These are phyloP conservation scores for Nidularia sp. DNA, from an alignment of 768 basidiomycete genomes.

Conservation along the genomic window DNA sequence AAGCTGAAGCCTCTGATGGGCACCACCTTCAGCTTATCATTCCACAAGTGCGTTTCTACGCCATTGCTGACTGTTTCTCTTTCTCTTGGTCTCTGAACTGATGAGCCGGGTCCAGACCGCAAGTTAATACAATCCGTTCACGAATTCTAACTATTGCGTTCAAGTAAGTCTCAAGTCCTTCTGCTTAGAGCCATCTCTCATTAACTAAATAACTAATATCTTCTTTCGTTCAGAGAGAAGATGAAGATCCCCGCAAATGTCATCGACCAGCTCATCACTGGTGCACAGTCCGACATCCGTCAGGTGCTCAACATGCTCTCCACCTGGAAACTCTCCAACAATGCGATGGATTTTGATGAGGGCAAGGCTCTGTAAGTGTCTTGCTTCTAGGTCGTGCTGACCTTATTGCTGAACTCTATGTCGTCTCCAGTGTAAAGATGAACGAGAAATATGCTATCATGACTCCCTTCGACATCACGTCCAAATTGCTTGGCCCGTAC, in stretches of 20 bases:
- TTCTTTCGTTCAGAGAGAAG: constrained; percentile 61
- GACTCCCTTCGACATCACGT: constrained; percentile 91
- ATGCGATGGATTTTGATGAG: constrained; percentile 86
- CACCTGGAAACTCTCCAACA: constrained; percentile 87
- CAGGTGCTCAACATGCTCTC: constrained; percentile 98
- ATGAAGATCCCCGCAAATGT: constrained; percentile 91
- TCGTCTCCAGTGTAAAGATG: constrained; percentile 59
- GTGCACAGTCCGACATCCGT: constrained; percentile 93
- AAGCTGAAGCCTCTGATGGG: constrained; percentile 84
- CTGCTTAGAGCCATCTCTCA: not conserved
- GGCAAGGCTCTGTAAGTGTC: constrained; percentile 79
- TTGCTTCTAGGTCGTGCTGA: not conserved
- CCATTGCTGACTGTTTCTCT: not conserved
- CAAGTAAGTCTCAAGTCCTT: constrained; percentile 50
- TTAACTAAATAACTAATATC: not conserved
- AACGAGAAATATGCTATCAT: constrained; percentile 92
- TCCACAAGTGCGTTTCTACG: constrained; percentile 57
- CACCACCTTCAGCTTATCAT: constrained; percentile 73
- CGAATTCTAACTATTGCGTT: constrained; percentile 83
- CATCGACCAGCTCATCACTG: constrained; percentile 84
- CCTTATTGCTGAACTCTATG: not conserved
- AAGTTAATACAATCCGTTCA: constrained; percentile 72
- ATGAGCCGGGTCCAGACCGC: constrained; percentile 52
- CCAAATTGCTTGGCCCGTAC: constrained; percentile 87
- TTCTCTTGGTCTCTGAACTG: constrained; percentile 2